Conservation (phyloP, 192 early-diverging fungal genomes). For the Phlyctochytrium arcticum region DNA sequence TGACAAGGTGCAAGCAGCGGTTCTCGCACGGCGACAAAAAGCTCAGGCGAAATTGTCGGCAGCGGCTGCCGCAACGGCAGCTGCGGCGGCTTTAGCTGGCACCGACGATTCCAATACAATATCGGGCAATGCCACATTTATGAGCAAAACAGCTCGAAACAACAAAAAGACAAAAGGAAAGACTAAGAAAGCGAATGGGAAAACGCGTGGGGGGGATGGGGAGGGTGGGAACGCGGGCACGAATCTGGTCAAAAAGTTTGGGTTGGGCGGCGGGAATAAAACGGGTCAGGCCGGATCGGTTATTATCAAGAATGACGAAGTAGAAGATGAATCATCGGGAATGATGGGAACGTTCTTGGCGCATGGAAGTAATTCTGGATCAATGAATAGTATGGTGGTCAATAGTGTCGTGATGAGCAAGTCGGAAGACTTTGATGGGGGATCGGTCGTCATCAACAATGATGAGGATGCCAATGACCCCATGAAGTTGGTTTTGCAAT, state of each 20-base stretch:
- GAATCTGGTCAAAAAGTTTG: slow-evolving; percentile 6
- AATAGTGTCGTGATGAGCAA: background rate
- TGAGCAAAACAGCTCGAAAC: background rate
- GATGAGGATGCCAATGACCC: background rate
- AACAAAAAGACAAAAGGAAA: background rate
- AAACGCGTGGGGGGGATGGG: background rate
- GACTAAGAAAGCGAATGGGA: slow-evolving; percentile 9
- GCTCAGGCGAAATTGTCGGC: background rate
- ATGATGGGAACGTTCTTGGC: slow-evolving; percentile 4
- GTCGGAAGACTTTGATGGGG: no score
- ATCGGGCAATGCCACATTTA: background rate
- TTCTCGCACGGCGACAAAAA: background rate
- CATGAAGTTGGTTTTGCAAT: slow-evolving; percentile 4
- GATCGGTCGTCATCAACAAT: no score
- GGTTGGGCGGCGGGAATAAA: no score
- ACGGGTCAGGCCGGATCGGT: background rate
- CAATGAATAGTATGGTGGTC: slow-evolving; percentile 5
- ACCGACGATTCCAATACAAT: background rate
- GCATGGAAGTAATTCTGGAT: background rate
- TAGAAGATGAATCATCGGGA: background rate
- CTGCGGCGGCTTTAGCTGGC: background rate
- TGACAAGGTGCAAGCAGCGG: slow-evolving; percentile 24
- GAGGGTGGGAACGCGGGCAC: background rate
- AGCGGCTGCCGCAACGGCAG: no score
- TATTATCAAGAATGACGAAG: no score